Evolutionary conservation across 805 yeast species (phyloP).

Genomic region (Barnettozyma pratensis): DNA sequence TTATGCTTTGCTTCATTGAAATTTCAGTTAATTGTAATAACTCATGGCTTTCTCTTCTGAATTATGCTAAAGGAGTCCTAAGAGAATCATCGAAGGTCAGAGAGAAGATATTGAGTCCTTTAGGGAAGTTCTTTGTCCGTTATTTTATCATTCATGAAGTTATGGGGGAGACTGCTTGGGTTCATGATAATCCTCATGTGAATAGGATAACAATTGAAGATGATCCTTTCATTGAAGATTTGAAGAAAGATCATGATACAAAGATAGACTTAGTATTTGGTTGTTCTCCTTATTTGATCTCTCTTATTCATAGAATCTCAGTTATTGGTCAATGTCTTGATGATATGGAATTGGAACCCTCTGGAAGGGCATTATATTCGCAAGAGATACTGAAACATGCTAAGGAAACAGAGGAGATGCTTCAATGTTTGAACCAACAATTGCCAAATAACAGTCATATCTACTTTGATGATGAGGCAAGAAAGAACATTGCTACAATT

Average conservation of each 20-base stretch:
- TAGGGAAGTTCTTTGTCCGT: conserved; percentile 32
- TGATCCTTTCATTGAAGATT: conserved; percentile 26
- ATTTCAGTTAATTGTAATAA: conserved; percentile 36
- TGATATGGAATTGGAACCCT: conserved; percentile 27
- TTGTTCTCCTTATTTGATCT: conserved; percentile 33
- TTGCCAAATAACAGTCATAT: conserved; percentile 19
- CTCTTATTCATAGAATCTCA: conserved; percentile 32
- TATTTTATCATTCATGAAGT: conserved; percentile 39
- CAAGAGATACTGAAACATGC: conserved; percentile 25
- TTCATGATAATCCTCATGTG: conserved; percentile 14
- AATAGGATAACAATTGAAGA: conserved; percentile 22
- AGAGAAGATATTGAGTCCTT: conserved; percentile 25
- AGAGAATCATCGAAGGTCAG: conserved; percentile 23
- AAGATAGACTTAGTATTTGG: conserved; percentile 36
- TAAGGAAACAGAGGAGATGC: conserved; percentile 24
- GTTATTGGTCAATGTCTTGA: conserved; percentile 33
- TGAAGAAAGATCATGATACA: conserved; percentile 31
- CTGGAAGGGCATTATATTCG: conserved; percentile 8
- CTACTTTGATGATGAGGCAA: conserved; percentile 14
- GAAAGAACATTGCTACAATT: conserved; percentile 23
- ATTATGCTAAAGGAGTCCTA: conserved; percentile 34
- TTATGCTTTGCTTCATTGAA: conserved; percentile 37
- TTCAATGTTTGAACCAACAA: conserved; percentile 23
- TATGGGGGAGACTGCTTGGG: conserved; percentile 40
- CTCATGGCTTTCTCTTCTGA: conserved; percentile 34